A percentile compares a stretch with the other conserved stretches of the same genome.
Evolutionary conservation across 192 early-diverging fungal species (phyloP).

Genomic region (Jimgerdemannia flammicorona): DNA sequence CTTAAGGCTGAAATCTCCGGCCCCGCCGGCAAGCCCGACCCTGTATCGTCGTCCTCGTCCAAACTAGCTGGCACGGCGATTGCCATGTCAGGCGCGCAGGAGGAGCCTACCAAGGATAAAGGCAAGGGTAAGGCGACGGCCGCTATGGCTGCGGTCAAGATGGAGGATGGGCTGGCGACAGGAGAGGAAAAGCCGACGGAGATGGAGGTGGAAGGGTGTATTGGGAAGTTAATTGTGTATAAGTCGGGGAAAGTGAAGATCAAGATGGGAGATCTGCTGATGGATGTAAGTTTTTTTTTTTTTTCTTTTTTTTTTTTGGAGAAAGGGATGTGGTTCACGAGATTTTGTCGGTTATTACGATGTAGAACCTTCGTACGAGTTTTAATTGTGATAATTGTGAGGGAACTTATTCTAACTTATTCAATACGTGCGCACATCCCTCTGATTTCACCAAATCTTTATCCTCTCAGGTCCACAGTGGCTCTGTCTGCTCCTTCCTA

Average conservation of each 20-base stretch:
- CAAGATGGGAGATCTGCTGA: constrained; percentile 53
- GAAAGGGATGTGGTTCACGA: no score
- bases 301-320: background rate
- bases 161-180: background rate
- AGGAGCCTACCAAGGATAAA: constrained; percentile 16
- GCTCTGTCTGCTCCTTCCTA: constrained; percentile 50
- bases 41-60: constrained; percentile 17
- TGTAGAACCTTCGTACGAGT: no score
- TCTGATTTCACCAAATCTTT: background rate
- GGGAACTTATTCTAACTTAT: background rate
- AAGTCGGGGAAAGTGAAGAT: constrained; percentile 66
- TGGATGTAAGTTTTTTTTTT: constrained; percentile 42
- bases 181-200: constrained; percentile 27
- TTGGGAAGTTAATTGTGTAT: constrained; percentile 57
- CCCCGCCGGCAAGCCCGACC: constrained; percentile 24
- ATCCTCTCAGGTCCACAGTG: constrained; percentile 28
- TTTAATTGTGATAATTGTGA: no score
- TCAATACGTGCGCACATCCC: no score
- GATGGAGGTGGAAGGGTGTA: constrained; percentile 27
- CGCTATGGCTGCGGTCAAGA: constrained; percentile 9
- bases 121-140: constrained; percentile 16
- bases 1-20: constrained; percentile 25
- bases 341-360: no score
- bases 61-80: constrained; percentile 18
- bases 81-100: constrained; percentile 1